Conservation (phyloP, 495 filamentous ascomycete species). For the Penicillium coffeae region DNA sequence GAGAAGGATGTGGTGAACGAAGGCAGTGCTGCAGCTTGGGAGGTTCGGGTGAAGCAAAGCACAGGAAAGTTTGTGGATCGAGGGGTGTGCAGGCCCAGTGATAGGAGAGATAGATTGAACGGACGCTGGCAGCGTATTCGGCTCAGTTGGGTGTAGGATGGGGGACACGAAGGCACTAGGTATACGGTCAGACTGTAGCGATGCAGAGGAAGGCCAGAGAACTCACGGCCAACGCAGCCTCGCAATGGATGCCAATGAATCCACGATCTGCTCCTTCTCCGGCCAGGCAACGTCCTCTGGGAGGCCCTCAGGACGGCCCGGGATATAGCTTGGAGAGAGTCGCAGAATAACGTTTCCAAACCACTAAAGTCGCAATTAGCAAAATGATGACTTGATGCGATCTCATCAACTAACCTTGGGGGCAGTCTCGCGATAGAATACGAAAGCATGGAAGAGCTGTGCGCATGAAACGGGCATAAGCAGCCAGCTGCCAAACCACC, state of each 20-base stretch:
- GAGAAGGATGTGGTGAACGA: slow-evolving; percentile 74
- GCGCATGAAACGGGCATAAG: slow-evolving; percentile 88
- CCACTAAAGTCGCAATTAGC: slow-evolving; percentile 37
- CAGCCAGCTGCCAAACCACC: slow-evolving; percentile 97
- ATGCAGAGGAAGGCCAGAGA: too few species aligned
- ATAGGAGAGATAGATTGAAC: slow-evolving; percentile 71
- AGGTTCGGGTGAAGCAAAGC: slow-evolving; percentile 86
- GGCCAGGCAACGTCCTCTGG: slow-evolving; percentile 71
- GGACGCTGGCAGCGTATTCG: slow-evolving; percentile 58
- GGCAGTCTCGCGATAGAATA: slow-evolving; percentile 89
- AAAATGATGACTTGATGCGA: neutral
- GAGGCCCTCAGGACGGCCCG: slow-evolving; percentile 63
- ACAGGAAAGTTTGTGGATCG: slow-evolving; percentile 78
- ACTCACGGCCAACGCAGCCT: slow-evolving; percentile 80
- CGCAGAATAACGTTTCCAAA: slow-evolving; percentile 72
- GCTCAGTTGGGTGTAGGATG: slow-evolving; percentile 72
- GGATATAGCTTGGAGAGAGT: slow-evolving; percentile 74
- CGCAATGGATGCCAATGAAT: slow-evolving; percentile 76
- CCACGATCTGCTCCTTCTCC: slow-evolving; percentile 67
- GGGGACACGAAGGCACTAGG: slow-evolving; percentile 72
- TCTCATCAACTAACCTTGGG: slow-evolving; percentile 49
- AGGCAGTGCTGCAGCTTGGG: slow-evolving; percentile 81
- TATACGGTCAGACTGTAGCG: neutral
- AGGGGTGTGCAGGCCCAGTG: slow-evolving; percentile 77
- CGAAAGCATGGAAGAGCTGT: slow-evolving; percentile 84